These are phyloP conservation scores for Extremus antarcticus DNA, from an alignment of 495 filamentous ascomycete species.

Conservation along the genomic window DNA sequence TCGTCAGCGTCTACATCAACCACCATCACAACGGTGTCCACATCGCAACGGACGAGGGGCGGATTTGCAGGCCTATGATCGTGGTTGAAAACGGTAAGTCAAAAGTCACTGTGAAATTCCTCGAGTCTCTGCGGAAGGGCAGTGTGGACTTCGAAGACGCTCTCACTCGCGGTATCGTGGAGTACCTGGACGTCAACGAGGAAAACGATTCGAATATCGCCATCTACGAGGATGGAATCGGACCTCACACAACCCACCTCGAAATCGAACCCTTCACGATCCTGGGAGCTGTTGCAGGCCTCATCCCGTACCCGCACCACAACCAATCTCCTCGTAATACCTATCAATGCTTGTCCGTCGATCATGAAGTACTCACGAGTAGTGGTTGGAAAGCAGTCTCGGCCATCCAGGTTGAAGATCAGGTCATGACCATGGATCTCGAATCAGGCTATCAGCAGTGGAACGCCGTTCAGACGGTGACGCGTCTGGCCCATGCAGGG, in stretches of 20 bases:
- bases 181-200: slow-evolving; percentile 97
- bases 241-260: slow-evolving; percentile 71
- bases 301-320: slow-evolving; percentile 97
- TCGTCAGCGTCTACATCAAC: slow-evolving; percentile 92
- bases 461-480: too few species aligned
- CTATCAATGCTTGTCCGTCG: slow-evolving; percentile 60
- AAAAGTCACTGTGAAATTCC: slow-evolving; percentile 60
- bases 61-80: slow-evolving; percentile 90
- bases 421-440: slow-evolving; percentile 9
- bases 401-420: not conserved
- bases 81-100: slow-evolving; percentile 79
- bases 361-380: slow-evolving; percentile 7
- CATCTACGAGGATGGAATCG: slow-evolving; percentile 74
- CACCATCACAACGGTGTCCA: slow-evolving; percentile 83
- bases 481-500: too few species aligned
- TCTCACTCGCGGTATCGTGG: slow-evolving; percentile 73
- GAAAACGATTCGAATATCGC: slow-evolving; percentile 93
- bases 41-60: slow-evolving; percentile 91
- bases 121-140: slow-evolving; percentile 68
- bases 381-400: slow-evolving; percentile 4
- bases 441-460: too few species aligned
- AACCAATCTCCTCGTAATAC: slow-evolving; percentile 99
- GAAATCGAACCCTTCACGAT: slow-evolving; percentile 98
- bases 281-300: slow-evolving; percentile 88
- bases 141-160: slow-evolving; percentile 87